A percentile compares a stretch with the other conserved stretches of the same genome.
These are phyloP conservation scores for Chrysanthemum lavandulifolium DNA, from an alignment of 129 eudicot species.

Conservation along the genomic window DNA sequence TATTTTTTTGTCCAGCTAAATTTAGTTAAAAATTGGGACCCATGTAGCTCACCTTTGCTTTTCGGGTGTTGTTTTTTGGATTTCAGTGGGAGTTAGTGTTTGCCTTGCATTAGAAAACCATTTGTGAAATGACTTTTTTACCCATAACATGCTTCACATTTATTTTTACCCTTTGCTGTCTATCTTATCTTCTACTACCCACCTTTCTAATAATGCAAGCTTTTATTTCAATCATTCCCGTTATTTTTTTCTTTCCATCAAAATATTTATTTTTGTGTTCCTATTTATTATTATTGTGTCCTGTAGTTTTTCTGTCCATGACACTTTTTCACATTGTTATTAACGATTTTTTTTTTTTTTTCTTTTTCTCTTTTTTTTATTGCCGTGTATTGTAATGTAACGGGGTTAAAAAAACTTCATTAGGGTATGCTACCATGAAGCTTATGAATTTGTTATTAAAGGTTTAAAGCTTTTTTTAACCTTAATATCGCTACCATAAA, in stretches of 20 bases:
- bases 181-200: conserved; percentile 26
- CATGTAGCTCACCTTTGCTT: conserved; percentile 61
- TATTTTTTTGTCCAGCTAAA: conserved; percentile 83
- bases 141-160: conserved; percentile 49
- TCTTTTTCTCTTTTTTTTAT: too few relatives aligned
- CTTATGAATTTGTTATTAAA: too few relatives aligned
- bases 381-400: too few relatives aligned
- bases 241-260: neutral
- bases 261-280: neutral
- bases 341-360: too few relatives aligned
- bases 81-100: conserved; percentile 41
- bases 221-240: conserved; percentile 20
- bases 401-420: too few relatives aligned
- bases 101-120: conserved; percentile 32
- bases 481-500: too few relatives aligned
- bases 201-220: conserved; percentile 35
- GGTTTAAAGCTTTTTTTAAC: too few relatives aligned
- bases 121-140: conserved; percentile 24
- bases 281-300: neutral
- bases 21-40: conserved; percentile 83
- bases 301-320: too few relatives aligned
- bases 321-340: too few relatives aligned
- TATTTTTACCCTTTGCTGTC: conserved; percentile 32
- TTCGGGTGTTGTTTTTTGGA: conserved; percentile 42
- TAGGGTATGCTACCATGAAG: too few relatives aligned